phyloP scores from a whole-genome alignment of 2,329 filamentous ascomycete species.

The Trichoderma atrobrunneum region DNA sequence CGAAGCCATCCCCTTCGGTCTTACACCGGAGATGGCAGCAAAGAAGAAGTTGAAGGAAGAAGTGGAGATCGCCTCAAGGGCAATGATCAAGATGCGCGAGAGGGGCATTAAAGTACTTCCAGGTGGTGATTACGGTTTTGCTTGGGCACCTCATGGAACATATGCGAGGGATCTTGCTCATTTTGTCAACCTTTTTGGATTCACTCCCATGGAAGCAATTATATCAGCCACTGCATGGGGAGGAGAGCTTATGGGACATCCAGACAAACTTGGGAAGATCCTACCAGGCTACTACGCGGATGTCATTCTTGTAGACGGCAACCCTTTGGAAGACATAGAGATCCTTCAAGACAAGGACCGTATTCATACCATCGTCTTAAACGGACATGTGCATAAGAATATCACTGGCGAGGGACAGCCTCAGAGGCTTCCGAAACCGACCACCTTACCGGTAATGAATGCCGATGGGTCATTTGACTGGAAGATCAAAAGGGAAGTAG shows the following conservation, averaged over 20 bases:
- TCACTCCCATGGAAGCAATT: background rate
- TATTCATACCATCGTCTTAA: background rate
- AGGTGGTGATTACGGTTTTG: background rate
- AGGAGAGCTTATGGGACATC: background rate
- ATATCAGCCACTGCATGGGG: background rate
- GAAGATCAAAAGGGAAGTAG: background rate
- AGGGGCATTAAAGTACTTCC: background rate
- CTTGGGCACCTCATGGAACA: background rate
- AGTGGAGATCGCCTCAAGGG: background rate
- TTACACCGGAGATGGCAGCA: background rate
- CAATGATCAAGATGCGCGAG: background rate
- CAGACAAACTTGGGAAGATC: background rate
- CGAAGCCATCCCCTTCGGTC: background rate
- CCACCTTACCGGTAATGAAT: background rate
- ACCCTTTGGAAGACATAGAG: background rate
- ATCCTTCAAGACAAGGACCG: background rate
- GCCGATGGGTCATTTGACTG: background rate
- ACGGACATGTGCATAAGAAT: background rate
- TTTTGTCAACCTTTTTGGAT: background rate
- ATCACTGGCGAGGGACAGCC: background rate
- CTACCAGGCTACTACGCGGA: background rate
- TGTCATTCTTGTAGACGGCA: background rate
- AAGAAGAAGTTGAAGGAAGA: background rate
- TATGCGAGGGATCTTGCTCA: background rate
- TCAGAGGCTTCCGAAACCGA: background rate